Base-by-base conservation (phyloP, 2,329 filamentous ascomycete species). In the Cordyceps cicadae region DNA sequence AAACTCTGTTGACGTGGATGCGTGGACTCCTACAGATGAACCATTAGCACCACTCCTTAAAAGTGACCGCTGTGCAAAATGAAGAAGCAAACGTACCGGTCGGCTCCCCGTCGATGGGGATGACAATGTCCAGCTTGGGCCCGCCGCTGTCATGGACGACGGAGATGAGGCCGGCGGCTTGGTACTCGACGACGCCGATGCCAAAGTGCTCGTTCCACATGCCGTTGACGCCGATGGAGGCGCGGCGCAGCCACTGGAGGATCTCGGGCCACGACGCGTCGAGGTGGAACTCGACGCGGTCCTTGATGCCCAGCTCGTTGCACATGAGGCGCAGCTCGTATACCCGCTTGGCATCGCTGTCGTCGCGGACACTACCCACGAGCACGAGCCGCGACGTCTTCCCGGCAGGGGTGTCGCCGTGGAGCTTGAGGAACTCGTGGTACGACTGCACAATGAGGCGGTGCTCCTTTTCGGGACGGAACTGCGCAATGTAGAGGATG, bases 141-240 rank as follows among this genome's bases (percentile, higher is more conserved):
- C 94, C 94, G 9, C 93, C 94, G 55, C 89, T 94, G 73, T 97
- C 81, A 69, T 99, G 94, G 9, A 97, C 94, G 0, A 99, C 92
- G 5, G 88, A 87, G 61, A 99, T 92, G 62, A 99, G 78, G 1
- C 94, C 94, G 0, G 94, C 94, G 4, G 94, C 94, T 71, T 97
- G 92, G 71, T 97, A 99, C 77, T 99, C 94, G 46, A 99, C 94
- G 17, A 97, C 92, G 1, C 94, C 94, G 62, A 99, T 99, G 24
- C 94, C 94, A 71, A 99, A 99, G 74, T 99, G 94, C 76, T 99
- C 94, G 72, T 97, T 97, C 93, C 94, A 99, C 94, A 99, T 99
- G 69, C 89, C 91, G 68, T 99, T 99, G 34, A 96, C 92, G 54
- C 94, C 94, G 1, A 99, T 84, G 19, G 86, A 93, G 4, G 89